Conservation (phyloP, 1,284 basidiomycete species). For the Agroathelia rolfsii region DNA sequence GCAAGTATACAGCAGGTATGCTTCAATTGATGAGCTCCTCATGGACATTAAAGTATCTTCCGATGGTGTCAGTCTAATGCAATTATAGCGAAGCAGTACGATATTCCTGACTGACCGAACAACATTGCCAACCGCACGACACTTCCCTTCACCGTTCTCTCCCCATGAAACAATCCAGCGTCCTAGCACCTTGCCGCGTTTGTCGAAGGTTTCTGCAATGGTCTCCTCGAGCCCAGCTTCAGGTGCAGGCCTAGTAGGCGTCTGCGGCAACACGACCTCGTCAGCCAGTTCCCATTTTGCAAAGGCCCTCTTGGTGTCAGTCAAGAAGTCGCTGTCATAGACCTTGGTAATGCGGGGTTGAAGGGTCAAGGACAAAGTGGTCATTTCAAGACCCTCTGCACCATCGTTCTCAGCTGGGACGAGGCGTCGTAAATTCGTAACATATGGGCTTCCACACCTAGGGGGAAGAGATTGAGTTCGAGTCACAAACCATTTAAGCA, state of each 20-base stretch:
- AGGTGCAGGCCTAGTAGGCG: too few species aligned
- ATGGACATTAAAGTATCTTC: conserved; percentile 76
- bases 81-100: conserved; percentile 3
- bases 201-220: conserved; percentile 62
- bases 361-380: conserved; percentile 57
- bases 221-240: conserved; percentile 56
- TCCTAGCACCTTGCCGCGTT: conserved; percentile 56
- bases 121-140: conserved; percentile 48
- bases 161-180: conserved; percentile 73
- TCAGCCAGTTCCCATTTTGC: conserved; percentile 74
- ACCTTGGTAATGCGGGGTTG: conserved; percentile 54
- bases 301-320: conserved; percentile 61
- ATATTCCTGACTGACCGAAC: conserved; percentile 38
- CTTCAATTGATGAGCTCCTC: conserved; percentile 50
- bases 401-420: conserved; percentile 30
- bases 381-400: conserved; percentile 55
- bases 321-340: conserved; percentile 65
- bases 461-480: background rate
- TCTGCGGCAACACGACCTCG: conserved; percentile 38
- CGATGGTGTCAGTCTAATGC: conserved; percentile 9
- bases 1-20: too few species aligned
- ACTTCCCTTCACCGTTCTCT: conserved; percentile 49
- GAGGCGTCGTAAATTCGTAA: conserved; percentile 31
- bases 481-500: conserved; percentile 8
- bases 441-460: conserved; percentile 38